A percentile compares a stretch with the other conserved stretches of the same genome.
phyloP scores from a whole-genome alignment of 2,329 filamentous ascomycete species.

The Phaeoacremonium minimum region DNA sequence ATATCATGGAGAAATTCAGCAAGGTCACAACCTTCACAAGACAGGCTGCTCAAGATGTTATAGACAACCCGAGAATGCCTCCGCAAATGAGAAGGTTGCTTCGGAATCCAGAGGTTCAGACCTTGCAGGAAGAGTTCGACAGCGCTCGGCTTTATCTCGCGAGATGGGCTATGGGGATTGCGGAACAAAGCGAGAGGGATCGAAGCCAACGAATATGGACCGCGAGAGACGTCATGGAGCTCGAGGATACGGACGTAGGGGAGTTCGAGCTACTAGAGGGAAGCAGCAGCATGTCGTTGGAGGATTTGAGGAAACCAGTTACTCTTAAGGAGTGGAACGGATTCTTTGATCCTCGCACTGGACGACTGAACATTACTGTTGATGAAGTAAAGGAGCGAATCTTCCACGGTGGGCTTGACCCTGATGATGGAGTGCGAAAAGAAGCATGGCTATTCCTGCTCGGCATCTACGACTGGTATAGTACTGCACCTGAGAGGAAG shows the following conservation, averaged over 20 bases:
- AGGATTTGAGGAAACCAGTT: constrained; percentile 73
- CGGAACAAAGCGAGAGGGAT: constrained; percentile 91
- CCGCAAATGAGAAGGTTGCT: constrained; percentile 82
- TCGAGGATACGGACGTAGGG: constrained; percentile 91
- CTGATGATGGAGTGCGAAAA: constrained; percentile 88
- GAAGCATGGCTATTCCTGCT: constrained; percentile 95
- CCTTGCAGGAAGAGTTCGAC: constrained; percentile 93
- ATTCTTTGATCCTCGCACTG: constrained; percentile 76
- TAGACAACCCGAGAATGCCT: constrained; percentile 86
- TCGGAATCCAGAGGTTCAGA: constrained; percentile 90
- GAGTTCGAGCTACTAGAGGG: constrained; percentile 94
- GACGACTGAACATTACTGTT: constrained; percentile 71
- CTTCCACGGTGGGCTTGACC: constrained; percentile 87
- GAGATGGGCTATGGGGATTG: constrained; percentile 97
- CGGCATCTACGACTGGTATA: constrained; percentile 91
- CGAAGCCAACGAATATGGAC: constrained; percentile 87
- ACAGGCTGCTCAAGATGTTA: constrained; percentile 84
- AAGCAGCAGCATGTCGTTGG: constrained; percentile 65
- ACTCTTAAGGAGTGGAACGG: constrained; percentile 83
- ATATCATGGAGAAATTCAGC: constrained; percentile 91
- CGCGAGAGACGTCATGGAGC: constrained; percentile 83
- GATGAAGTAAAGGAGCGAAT: constrained; percentile 97
- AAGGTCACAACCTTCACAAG: constrained; percentile 96
- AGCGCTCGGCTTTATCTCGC: constrained; percentile 92
- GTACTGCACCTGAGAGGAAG: constrained; percentile 77